These are phyloP conservation scores for Calonectria honghensis DNA, from an alignment of 2,329 filamentous ascomycete genomes.

Conservation along the genomic window DNA sequence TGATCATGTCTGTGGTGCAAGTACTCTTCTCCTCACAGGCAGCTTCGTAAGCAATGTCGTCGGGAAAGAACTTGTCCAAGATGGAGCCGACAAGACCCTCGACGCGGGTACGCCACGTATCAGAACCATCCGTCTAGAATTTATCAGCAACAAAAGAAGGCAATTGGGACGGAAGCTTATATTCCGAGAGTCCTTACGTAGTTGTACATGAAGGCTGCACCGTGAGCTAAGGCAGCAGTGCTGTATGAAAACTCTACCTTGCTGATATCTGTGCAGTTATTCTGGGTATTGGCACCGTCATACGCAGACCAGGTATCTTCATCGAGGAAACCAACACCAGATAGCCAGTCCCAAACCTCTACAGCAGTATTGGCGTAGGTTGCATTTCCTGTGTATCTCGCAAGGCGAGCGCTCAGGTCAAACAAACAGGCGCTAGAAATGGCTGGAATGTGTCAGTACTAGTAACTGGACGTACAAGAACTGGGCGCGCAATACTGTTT, in stretches of 20 bases:
- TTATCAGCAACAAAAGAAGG: background rate
- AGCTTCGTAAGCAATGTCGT: background rate
- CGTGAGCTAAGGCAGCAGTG: background rate
- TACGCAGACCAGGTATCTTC: background rate
- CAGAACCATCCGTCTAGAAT: background rate
- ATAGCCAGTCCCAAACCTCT: constrained; percentile 1
- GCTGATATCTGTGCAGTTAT: constrained; percentile 9
- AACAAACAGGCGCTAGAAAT: background rate
- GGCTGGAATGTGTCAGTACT: background rate
- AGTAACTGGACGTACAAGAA: too few species aligned
- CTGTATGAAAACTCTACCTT: background rate
- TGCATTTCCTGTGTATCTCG: constrained; percentile 8
- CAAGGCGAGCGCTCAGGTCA: constrained; percentile 8
- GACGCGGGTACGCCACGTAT: background rate
- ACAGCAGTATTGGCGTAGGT: background rate
- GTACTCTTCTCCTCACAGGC: background rate
- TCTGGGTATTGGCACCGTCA: background rate
- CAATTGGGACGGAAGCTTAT: too few species aligned
- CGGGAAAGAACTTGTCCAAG: constrained; percentile 1
- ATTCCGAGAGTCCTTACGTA: background rate
- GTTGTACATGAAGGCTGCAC: constrained; percentile 18
- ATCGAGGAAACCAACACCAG: background rate
- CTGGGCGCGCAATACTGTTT: background rate
- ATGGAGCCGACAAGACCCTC: background rate
- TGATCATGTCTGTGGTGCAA: constrained; percentile 2